Base-by-base conservation (phyloP, 805 yeast genomes). In the Wickerhamomyces bisporus region DNA sequence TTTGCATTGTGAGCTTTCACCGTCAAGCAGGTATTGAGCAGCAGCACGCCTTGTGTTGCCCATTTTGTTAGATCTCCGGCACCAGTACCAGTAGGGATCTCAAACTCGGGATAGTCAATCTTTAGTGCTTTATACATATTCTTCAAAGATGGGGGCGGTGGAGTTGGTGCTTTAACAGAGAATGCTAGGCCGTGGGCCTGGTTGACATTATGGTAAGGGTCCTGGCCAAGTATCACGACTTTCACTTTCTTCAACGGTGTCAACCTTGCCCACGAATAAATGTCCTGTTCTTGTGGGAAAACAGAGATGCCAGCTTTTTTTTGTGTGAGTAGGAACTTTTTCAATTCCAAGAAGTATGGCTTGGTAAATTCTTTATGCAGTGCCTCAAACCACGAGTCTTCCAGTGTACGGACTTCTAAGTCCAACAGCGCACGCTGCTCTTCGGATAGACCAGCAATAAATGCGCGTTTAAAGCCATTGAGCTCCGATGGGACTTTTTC, bases 181-280 rank as follows among this genome's bases (percentile, higher is more conserved):
- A 93, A 93, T 3, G 98, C 98, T 21, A 93, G 65, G 0, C 98
- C 98, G 55, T 93, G 98, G 0, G 98, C 98, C 60, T 93, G 98
- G 57, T 85, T 84, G 50, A 62, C 61, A 58, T 88, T 87, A 60
- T 93, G 98, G 58, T 93, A 93, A 1, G 98, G 98, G 58, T 93
- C 98, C 59, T 93, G 98, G 1, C 98, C 98, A 32, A 93, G 65
- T 11, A 93, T 73, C 1, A 93, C 72, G 20, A 91, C 93, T 52
- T 78, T 80, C 15, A 88, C 84, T 3, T 73, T 58, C 4, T 76
- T 65, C 16, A 91, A 65, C 0, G 96, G 95, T 0, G 98, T 87
- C 14, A 80, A 68, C 24, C 87, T 73, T 2, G 94, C 80, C 97
- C 98, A 93, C 0, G 97, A 86, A 57, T 93, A 93, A 16, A 93